A percentile compares a stretch with the other conserved stretches of the same genome.
Conservation (phyloP, 2,329 filamentous ascomycete genomes). For the Phialophora chinensis region DNA sequence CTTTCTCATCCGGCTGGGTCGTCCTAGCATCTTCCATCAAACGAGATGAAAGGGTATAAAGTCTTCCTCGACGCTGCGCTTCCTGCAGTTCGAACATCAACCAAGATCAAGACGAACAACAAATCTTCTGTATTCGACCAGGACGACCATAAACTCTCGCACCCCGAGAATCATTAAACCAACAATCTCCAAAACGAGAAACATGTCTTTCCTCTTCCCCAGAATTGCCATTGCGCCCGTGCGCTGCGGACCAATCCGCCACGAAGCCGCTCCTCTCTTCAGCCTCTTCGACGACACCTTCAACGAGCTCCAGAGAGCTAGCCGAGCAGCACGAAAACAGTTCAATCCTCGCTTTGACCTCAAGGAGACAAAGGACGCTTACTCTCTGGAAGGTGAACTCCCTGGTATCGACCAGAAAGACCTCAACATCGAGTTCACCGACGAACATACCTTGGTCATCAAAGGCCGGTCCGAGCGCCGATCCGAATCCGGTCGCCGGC, state of each 20-base stretch:
- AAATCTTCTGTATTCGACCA: constrained; percentile 40
- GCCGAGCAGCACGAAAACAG: constrained; percentile 38
- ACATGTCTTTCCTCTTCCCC: constrained; percentile 50
- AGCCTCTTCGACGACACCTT: constrained; percentile 53
- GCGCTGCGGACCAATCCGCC: constrained; percentile 37
- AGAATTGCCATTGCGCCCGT: constrained; percentile 41
- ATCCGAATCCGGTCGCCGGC: constrained; percentile 41
- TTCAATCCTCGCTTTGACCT: constrained; percentile 57
- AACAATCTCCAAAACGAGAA: constrained; percentile 36
- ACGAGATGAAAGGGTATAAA: constrained; percentile 34
- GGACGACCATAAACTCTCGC: constrained; percentile 32
- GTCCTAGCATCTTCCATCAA: constrained; percentile 33
- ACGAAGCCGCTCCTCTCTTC: constrained; percentile 54
- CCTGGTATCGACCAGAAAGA: constrained; percentile 55
- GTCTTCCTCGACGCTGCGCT: constrained; percentile 20
- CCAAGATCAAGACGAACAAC: constrained; percentile 14
- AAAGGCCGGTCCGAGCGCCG: constrained; percentile 52
- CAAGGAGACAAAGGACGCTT: constrained; percentile 52
- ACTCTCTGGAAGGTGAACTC: constrained; percentile 56
- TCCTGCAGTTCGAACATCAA: constrained; percentile 37
- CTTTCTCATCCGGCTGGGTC: constrained; percentile 32
- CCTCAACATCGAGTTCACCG: constrained; percentile 56
- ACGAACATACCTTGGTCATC: constrained; percentile 54
- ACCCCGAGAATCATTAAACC: constrained; percentile 34
- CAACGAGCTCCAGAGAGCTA: constrained; percentile 35